Base-by-base conservation (phyloP, 441 rosid species). In the Pelargonium australe region DNA sequence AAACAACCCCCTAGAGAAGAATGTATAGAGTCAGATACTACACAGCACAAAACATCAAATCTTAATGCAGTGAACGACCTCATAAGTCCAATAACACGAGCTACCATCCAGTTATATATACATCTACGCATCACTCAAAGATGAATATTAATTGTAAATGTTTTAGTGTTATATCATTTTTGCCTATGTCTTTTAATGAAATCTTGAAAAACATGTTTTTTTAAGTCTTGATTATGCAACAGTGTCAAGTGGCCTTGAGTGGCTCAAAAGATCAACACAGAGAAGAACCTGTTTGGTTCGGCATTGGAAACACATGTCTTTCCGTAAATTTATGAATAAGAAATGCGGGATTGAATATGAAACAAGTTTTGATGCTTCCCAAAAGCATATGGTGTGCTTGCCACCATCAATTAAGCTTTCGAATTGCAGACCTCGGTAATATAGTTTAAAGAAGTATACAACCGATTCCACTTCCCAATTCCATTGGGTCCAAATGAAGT, bases 1-100 rank as follows among this genome's bases (percentile, higher is more conserved):
- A 83, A 68, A 92, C 98, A 1, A 95, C 96, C 63, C 98, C 98
- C 98, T 95, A 60, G 40, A 66, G n/a, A 37, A 76, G 66, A 51
- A 62, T 10, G 74, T 69, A 75, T 63, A 12, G 53, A 77, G 53
- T 6, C 12, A 60, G 53, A 75, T n/a, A 25, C 13, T 61, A 66
- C 4, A 75, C 20, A 58, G 67, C 31, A 40, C 69, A 2, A 25
- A 68, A 51, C 41, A 37, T 37, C 41, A 37, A 37, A 37, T 37
- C 41, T 37, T 37, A 37, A 37, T 37, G 41, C 41, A 37, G 7
- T 5, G 41, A 37, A 37, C 41, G 37, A 31, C 37, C 37, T 31
- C 37, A 31, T 31, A 31, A 31, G 37, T 31, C 37, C 37, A 31
- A 31, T 4, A 31, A 31, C 37, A 31, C 37, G 5, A 31, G 37